A percentile compares a stretch with the other conserved stretches of the same genome.
phyloP scores from a whole-genome alignment of 148 eudicot species.

The Hydrangea macrophylla region DNA sequence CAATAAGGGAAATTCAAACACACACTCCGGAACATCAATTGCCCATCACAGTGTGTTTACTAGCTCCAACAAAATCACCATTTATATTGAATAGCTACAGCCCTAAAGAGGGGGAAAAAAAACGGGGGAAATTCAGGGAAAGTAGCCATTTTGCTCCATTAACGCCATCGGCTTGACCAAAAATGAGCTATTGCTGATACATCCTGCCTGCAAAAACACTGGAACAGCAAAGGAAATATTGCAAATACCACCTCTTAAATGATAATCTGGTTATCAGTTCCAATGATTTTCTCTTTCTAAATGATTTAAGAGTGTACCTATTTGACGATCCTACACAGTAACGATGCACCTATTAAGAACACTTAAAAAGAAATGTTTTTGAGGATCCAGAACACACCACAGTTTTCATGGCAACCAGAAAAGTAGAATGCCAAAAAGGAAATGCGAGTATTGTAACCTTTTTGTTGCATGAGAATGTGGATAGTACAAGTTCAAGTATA shows the following conservation, averaged over 20 bases:
- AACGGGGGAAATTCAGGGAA: background rate
- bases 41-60: background rate
- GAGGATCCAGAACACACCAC: background rate
- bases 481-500: constrained; percentile 38
- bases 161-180: background rate
- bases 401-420: background rate
- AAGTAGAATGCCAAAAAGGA: constrained; percentile 10
- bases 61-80: background rate
- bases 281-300: background rate
- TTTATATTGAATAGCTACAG: background rate
- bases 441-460: constrained; percentile 25
- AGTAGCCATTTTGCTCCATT: background rate
- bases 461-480: constrained; percentile 24
- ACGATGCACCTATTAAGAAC: background rate
- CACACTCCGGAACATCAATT: too few relatives aligned
- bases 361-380: background rate
- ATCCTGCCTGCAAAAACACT: constrained; percentile 9
- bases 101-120: background rate
- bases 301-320: background rate
- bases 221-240: constrained; percentile 6
- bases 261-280: background rate
- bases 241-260: background rate
- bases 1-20: background rate
- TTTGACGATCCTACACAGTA: background rate
- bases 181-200: constrained; percentile 2